Evolutionary conservation across 2,329 filamentous ascomycete species (phyloP).

Genomic region (Aureobasidium namibiae): DNA sequence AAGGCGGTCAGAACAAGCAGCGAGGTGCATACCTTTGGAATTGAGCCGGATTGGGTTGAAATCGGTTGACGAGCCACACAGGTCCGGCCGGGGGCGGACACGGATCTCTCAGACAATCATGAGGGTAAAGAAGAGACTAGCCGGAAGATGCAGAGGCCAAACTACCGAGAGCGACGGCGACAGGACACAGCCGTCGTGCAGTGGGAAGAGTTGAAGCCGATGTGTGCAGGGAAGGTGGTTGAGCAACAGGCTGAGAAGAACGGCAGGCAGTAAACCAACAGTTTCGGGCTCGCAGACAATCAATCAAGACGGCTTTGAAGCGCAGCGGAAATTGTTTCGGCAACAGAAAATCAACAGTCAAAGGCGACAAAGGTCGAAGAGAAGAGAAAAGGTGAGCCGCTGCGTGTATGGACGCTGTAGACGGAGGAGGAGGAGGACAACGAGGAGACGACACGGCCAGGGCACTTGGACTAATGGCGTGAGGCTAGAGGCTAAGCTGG

Average conservation of each 20-base stretch:
- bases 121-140: neutral
- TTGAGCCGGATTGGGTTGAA: neutral
- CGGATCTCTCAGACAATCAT: slow-evolving; percentile 8
- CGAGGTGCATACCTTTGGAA: slow-evolving; percentile 8
- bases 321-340: neutral
- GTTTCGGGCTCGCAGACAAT: neutral
- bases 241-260: neutral
- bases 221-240: slow-evolving; percentile 1
- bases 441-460: slow-evolving; percentile 4
- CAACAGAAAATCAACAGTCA: slow-evolving; percentile 7
- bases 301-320: slow-evolving; percentile 3
- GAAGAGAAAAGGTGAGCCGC: slow-evolving; percentile 5
- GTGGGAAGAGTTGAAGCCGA: neutral
- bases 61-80: slow-evolving; percentile 11
- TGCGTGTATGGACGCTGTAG: slow-evolving; percentile 2
- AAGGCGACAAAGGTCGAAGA: neutral
- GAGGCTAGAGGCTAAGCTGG: neutral
- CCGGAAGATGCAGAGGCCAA: neutral
- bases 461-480: slow-evolving; percentile 4
- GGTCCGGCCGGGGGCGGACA: slow-evolving; percentile 13
- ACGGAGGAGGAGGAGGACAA: slow-evolving; percentile 4
- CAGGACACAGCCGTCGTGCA: neutral
- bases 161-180: neutral
- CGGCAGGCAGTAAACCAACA: neutral
- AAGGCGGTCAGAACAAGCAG: slow-evolving; percentile 3